These are phyloP conservation scores for Beauveria brongniartii DNA, from an alignment of 2,329 filamentous ascomycete species.

Conservation along the genomic window DNA sequence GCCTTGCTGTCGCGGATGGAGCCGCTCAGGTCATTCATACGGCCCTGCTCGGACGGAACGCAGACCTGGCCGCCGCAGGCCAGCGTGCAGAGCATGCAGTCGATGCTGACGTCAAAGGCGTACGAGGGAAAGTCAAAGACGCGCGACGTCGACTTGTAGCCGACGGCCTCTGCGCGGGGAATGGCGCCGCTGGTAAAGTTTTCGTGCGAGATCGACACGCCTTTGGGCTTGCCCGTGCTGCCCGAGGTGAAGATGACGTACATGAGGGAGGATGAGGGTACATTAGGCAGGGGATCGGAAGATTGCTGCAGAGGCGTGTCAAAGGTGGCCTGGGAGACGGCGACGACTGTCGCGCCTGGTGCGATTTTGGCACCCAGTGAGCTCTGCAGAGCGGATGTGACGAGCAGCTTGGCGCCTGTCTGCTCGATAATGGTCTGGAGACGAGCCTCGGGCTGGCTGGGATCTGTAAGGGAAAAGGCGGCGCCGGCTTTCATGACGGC, in stretches of 20 bases:
- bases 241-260: conserved; percentile 59
- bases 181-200: conserved; percentile 39
- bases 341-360: conserved; percentile 24
- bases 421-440: conserved; percentile 37
- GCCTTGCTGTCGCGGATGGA: conserved; percentile 35
- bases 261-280: conserved; percentile 35
- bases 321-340: conserved; percentile 24
- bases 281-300: conserved; percentile 22
- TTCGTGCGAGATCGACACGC: conserved; percentile 44
- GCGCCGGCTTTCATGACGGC: conserved; percentile 42
- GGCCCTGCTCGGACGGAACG: conserved; percentile 45
- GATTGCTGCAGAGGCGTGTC: conserved; percentile 15
- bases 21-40: conserved; percentile 42
- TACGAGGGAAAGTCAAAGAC: conserved; percentile 44
- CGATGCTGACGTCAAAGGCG: conserved; percentile 47
- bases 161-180: conserved; percentile 33
- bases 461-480: conserved; percentile 39
- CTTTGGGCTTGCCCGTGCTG: conserved; percentile 56
- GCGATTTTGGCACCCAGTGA: conserved; percentile 30
- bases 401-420: conserved; percentile 29
- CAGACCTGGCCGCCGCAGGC: conserved; percentile 41
- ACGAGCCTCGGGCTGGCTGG: conserved; percentile 36
- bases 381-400: conserved; percentile 33
- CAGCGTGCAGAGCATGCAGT: conserved; percentile 48
- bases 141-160: conserved; percentile 32